Percentiles rank a stretch among this genome's conserved stretches.
Evolutionary conservation across 2,329 filamentous ascomycete species (phyloP).

Genomic region (Talaromyces sp.): DNA sequence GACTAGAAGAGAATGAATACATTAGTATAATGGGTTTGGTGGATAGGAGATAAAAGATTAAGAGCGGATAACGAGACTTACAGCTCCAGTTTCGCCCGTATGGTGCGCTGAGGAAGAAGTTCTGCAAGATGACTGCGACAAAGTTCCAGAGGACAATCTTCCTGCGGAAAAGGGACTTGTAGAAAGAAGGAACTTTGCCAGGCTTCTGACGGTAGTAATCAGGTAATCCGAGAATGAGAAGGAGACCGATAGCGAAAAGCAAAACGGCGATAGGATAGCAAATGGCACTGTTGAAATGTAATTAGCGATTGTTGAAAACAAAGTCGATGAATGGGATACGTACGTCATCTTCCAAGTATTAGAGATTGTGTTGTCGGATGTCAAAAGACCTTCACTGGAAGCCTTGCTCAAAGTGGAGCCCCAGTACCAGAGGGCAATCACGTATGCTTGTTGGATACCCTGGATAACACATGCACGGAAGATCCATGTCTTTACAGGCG

Average conservation of each 20-base stretch:
- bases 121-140: conserved; percentile 64
- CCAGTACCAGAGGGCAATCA: conserved; percentile 69
- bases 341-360: conserved; percentile 50
- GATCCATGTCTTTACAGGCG: conserved; percentile 65
- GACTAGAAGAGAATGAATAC: conserved; percentile 30
- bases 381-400: conserved; percentile 45
- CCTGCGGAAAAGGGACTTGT: conserved; percentile 61
- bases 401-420: conserved; percentile 57
- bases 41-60: neutral
- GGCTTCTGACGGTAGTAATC: conserved; percentile 68
- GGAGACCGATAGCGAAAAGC: conserved; percentile 58
- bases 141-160: conserved; percentile 71
- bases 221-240: conserved; percentile 63
- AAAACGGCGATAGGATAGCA: conserved; percentile 60
- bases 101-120: conserved; percentile 67
- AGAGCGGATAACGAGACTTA: conserved; percentile 23
- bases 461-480: conserved; percentile 68
- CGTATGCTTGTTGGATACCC: conserved; percentile 67
- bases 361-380: conserved; percentile 36
- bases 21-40: neutral
- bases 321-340: conserved; percentile 14
- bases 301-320: conserved; percentile 10
- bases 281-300: conserved; percentile 47
- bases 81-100: conserved; percentile 70
- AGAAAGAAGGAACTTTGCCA: conserved; percentile 67